Evolutionary conservation across 345 rosid species (phyloP).

Genomic region (Arabis alpina): DNA sequence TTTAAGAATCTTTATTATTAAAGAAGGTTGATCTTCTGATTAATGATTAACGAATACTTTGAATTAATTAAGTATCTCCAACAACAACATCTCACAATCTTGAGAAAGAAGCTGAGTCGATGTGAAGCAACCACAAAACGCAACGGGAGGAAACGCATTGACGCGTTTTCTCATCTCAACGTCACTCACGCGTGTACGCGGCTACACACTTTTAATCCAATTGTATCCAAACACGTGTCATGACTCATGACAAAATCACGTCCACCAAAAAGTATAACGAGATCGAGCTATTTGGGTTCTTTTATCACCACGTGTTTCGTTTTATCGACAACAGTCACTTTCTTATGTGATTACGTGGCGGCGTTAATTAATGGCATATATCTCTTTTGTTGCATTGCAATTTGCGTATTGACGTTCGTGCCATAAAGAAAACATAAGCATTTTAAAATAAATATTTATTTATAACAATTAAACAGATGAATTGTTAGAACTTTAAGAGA

Average conservation of each 20-base stretch:
- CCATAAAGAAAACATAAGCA: too few species aligned
- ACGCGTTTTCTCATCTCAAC: constrained; percentile 22
- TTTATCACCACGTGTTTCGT: constrained; percentile 3
- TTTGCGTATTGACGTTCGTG: too few species aligned
- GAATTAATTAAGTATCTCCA: constrained; percentile 19
- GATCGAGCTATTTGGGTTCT: not conserved
- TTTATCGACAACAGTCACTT: constrained; percentile 13
- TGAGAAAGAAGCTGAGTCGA: constrained; percentile 20
- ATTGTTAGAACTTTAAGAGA: too few species aligned
- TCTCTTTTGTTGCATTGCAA: constrained; percentile 24
- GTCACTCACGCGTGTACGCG: constrained; percentile 26
- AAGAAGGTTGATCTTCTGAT: not conserved
- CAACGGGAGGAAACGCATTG: constrained; percentile 16
- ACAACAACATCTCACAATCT: constrained; percentile 25
- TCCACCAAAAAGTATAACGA: not conserved
- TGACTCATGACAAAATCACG: not conserved
- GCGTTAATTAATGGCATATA: constrained; percentile 11
- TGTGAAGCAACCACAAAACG: constrained; percentile 32
- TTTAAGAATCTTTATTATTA: constrained; percentile 1
- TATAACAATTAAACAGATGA: too few species aligned
- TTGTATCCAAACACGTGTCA: not conserved
- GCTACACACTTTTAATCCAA: constrained; percentile 18
- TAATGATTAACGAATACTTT: not conserved
- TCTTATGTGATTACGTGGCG: constrained; percentile 16
- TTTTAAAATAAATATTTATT: too few species aligned